Evolutionary conservation across 495 filamentous ascomycete genomes (phyloP), one percentile per base, ranked within the genome.

Genomic region (Ascobolus immersus): DNA sequence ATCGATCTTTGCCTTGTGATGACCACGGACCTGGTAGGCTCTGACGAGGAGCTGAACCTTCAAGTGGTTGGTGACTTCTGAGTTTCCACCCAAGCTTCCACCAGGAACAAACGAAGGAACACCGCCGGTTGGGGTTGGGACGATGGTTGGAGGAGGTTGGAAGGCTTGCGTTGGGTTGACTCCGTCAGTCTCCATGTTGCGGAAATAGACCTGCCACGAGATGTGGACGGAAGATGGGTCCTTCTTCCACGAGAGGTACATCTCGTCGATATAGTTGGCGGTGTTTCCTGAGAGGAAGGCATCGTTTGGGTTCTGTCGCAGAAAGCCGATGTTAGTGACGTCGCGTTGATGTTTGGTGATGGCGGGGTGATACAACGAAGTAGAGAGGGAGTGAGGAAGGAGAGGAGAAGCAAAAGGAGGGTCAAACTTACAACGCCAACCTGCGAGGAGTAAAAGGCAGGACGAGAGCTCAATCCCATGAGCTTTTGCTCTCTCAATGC

Each of bases 131-230:
- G 77, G 68, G 39, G 60, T 65, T 17, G 86, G 77, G 21, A 94
- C 69, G 36, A 96, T 63, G 32, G 73, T 93, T 4, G 86, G 86
- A 19, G 86, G 86, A 35, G 89, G 80, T 43, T 77, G 77, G 63
- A 96, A 96, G 42, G 86, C 86, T 54, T 89, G 75, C 32, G 82
- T 84, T 53, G 84, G 77, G 47, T 80, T 86, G 75, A 94, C 93
- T 44, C 84, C 77, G 53, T 89, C 86, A 38, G 69, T 72, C 59
- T 96, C 86, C 80, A 96, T 92, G 57, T 96, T 96, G 52, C 69
- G 73, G 66, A 96, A 96, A 69, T 96, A 96, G 43, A 84, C 74
- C 60, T 93, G 86, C 86, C 86, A 96, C 52, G 86, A 96, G 46
- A 92, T 63, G 57, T 96, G 86, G 28, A 96, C 86, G 55, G 77